Evolutionary conservation across 2,329 filamentous ascomycete species (phyloP).

Genomic region (Nemania sp.): DNA sequence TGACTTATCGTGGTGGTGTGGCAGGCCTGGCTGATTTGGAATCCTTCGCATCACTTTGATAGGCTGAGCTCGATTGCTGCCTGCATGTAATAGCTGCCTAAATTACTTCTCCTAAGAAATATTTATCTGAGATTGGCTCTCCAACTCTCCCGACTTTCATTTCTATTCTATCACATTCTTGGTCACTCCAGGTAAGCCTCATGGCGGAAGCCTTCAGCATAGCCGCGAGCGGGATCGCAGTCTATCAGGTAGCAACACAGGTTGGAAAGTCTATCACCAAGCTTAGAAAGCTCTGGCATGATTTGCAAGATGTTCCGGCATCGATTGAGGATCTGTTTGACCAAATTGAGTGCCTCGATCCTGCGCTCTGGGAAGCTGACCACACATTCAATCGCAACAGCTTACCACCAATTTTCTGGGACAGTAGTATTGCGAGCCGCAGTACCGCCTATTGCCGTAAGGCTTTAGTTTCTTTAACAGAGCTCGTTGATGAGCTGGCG

Average conservation of each 20-base stretch:
- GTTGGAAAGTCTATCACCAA: slow-evolving; percentile 31
- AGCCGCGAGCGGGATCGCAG: slow-evolving; percentile 33
- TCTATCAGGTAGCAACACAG: slow-evolving; percentile 30
- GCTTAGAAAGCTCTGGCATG: slow-evolving; percentile 34
- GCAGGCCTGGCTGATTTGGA: too few species aligned
- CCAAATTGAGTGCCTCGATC: slow-evolving; percentile 35
- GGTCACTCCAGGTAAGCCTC: too few species aligned
- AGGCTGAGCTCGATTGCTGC: too few species aligned
- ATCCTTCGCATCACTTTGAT: too few species aligned
- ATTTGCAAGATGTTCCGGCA: slow-evolving; percentile 34
- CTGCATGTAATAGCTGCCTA: too few species aligned
- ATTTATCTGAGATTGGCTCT: too few species aligned
- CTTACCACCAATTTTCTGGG: slow-evolving; percentile 21
- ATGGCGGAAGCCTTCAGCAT: slow-evolving; percentile 35
- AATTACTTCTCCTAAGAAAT: too few species aligned
- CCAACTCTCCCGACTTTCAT: too few species aligned
- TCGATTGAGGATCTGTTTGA: slow-evolving; percentile 32
- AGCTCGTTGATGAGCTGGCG: slow-evolving; percentile 28
- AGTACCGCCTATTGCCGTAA: slow-evolving; percentile 31
- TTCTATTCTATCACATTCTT: background rate
- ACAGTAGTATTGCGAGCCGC: slow-evolving; percentile 16
- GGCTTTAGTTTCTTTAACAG: slow-evolving; percentile 25
- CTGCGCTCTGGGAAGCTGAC: slow-evolving; percentile 30
- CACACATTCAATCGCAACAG: slow-evolving; percentile 13
- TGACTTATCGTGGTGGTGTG: too few species aligned